Conservation (phyloP, 441 rosid species). For the Macaranga tanarius region DNA sequence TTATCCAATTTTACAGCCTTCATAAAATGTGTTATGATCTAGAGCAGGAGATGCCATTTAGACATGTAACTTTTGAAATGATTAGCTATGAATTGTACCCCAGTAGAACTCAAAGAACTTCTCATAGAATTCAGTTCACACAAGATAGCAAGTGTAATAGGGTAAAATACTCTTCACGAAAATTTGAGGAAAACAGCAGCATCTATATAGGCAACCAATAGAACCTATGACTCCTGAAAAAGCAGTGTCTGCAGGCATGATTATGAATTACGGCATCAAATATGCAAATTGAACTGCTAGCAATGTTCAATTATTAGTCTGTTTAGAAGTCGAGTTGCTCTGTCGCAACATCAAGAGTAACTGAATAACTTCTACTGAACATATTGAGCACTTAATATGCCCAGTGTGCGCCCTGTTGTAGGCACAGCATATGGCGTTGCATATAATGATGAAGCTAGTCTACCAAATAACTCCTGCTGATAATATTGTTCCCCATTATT, state of each 20-base stretch:
- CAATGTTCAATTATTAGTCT: not conserved
- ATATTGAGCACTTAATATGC: too few species aligned
- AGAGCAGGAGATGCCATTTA: slow-evolving; percentile 7
- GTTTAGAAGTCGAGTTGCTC: too few species aligned
- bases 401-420: too few species aligned
- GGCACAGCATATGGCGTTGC: not conserved
- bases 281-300: not conserved
- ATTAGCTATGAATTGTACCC: not conserved
- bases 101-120: too few species aligned
- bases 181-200: not conserved
- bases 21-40: not conserved
- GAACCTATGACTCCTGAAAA: too few species aligned
- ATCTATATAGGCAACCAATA: not conserved
- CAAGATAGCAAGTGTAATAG: not conserved
- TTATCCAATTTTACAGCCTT: not conserved
- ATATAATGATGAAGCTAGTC: not conserved
- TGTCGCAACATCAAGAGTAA: too few species aligned
- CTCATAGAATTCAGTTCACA: too few species aligned
- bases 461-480: not conserved
- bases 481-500: not conserved
- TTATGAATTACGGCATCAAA: not conserved
- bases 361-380: too few species aligned
- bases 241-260: not conserved
- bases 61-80: not conserved
- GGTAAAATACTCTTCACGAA: too few species aligned